phyloP scores from a whole-genome alignment of 805 yeast species.

The Lachancea dasiensis region DNA sequence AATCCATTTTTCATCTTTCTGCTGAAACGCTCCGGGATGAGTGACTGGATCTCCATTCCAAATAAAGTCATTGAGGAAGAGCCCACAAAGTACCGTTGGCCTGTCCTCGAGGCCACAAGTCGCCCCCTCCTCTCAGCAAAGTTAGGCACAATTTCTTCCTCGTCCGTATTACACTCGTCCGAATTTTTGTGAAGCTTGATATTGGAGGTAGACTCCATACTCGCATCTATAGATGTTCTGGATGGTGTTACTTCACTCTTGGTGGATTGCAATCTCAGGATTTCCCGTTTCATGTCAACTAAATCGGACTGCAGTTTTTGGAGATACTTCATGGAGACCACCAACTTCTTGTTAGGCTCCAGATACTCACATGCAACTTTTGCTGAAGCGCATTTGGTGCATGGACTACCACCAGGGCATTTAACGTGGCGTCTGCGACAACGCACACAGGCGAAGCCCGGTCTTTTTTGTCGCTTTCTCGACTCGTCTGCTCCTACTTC shows the following conservation, averaged over 20 bases:
- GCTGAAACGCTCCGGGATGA: constrained; percentile 39
- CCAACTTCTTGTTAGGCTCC: constrained; percentile 66
- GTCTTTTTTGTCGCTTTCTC: constrained; percentile 19
- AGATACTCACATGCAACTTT: constrained; percentile 60
- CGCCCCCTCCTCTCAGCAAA: constrained; percentile 68
- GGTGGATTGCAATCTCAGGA: constrained; percentile 45
- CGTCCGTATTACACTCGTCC: constrained; percentile 10
- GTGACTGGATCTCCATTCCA: constrained; percentile 68
- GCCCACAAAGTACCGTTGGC: constrained; percentile 71
- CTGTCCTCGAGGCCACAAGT: constrained; percentile 66
- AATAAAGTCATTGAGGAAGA: constrained; percentile 79
- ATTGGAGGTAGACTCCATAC: constrained; percentile 7
- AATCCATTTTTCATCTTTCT: constrained; percentile 12
- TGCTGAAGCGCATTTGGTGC: constrained; percentile 53
- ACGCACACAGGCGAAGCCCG: constrained; percentile 45
- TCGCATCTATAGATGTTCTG: constrained; percentile 6
- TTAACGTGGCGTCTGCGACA: constrained; percentile 69
- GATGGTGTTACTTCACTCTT: constrained; percentile 1
- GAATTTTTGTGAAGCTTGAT: constrained; percentile 12
- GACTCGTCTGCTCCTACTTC: background rate
- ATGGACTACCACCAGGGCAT: constrained; percentile 76
- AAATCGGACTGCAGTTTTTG: constrained; percentile 63
- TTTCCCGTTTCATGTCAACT: constrained; percentile 58
- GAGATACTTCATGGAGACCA: constrained; percentile 65
- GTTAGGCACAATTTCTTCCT: constrained; percentile 58